phyloP scores from a whole-genome alignment of 345 rosid species.

The Cardamine resedifolia region DNA sequence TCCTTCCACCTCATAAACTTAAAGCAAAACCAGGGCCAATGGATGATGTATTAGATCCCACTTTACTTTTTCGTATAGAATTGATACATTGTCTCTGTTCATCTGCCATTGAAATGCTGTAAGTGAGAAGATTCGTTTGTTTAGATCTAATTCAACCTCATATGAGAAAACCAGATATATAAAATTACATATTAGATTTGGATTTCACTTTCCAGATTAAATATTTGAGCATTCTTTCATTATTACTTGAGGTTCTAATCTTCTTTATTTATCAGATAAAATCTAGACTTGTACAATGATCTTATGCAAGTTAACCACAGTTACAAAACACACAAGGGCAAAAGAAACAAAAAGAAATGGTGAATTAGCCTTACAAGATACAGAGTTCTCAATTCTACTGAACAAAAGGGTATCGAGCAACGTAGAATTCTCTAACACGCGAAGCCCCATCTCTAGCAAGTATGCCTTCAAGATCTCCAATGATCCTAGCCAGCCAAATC shows the following conservation, averaged over 20 bases:
- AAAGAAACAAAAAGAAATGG: slow-evolving; percentile 11
- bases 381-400: slow-evolving; percentile 45
- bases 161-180: neutral
- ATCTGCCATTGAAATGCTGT: neutral
- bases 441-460: slow-evolving; percentile 76
- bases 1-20: slow-evolving; percentile 24
- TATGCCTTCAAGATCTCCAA: slow-evolving; percentile 89
- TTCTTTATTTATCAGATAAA: slow-evolving; percentile 16
- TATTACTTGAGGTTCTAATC: no score
- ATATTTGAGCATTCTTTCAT: no score
- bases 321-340: slow-evolving; percentile 1
- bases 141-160: neutral
- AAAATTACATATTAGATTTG: neutral
- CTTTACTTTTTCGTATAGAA: no score
- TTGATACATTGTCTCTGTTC: slow-evolving; percentile 10
- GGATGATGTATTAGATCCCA: neutral
- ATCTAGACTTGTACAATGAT: slow-evolving; percentile 13
- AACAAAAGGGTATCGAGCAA: slow-evolving; percentile 70
- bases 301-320: slow-evolving; percentile 22
- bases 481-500: slow-evolving; percentile 90
- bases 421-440: slow-evolving; percentile 59
- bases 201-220: neutral
- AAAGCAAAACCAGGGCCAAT: neutral
- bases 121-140: neutral
- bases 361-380: slow-evolving; percentile 11